phyloP scores from a whole-genome alignment of 257 asterid genomes.

The Echites panduratus region DNA sequence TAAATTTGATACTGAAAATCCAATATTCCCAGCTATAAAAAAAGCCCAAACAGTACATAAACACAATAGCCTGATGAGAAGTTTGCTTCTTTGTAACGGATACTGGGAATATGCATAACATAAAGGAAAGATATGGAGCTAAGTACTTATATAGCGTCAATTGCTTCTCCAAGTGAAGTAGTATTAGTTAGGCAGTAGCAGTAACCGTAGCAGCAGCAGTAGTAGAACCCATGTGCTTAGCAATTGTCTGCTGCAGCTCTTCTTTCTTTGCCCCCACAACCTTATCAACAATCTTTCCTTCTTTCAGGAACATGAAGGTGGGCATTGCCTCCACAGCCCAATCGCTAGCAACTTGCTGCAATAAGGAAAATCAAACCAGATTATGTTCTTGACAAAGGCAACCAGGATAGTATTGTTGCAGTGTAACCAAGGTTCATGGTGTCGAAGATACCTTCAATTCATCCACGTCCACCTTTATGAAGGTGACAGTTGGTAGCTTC shows the following conservation, averaged over 20 bases:
- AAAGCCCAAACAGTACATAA: background rate
- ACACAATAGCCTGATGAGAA: background rate
- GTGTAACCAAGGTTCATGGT: background rate
- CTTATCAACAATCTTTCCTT: conserved; percentile 62
- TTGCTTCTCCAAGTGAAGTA: background rate
- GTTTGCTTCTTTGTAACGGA: background rate
- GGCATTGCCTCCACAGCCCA: conserved; percentile 97
- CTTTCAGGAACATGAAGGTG: conserved; percentile 70
- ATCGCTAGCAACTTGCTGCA: conserved; percentile 66
- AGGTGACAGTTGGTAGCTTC: conserved; percentile 63
- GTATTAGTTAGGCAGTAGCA: background rate
- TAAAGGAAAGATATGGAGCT: background rate
- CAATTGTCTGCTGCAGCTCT: conserved; percentile 66
- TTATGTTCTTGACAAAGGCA: background rate
- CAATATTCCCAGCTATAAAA: background rate
- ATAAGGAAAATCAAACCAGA: background rate
- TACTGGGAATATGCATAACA: conserved; percentile 6
- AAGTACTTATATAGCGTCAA: background rate
- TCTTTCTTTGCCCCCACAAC: conserved; percentile 83
- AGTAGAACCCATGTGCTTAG: conserved; percentile 41
- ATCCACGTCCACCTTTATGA: conserved; percentile 87
- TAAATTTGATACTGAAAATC: background rate
- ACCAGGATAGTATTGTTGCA: background rate
- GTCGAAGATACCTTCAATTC: conserved; percentile 51
- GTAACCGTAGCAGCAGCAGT: conserved; percentile 19